phyloP scores from a whole-genome alignment of 2,329 filamentous ascomycete species.

The Fusarium citri region DNA sequence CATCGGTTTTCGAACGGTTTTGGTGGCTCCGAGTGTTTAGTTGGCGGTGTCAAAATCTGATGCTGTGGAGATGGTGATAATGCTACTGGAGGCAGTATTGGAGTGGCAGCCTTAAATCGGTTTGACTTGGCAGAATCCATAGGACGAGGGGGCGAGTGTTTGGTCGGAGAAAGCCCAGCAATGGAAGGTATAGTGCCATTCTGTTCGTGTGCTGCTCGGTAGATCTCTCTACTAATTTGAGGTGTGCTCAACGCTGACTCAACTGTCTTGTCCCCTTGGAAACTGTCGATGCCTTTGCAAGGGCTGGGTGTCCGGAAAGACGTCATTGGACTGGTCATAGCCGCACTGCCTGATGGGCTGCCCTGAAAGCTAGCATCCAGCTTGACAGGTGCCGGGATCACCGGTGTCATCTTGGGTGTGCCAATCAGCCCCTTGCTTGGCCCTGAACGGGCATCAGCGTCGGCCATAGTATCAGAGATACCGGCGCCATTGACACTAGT shows the following conservation, averaged over 20 bases:
- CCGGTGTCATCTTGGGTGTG: constrained; percentile 28
- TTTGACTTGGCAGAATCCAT: constrained; percentile 44
- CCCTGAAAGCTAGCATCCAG: constrained; percentile 33
- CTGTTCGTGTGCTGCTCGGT: constrained; percentile 42
- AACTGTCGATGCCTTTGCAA: constrained; percentile 40
- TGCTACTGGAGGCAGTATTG: constrained; percentile 67
- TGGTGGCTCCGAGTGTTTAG: constrained; percentile 57
- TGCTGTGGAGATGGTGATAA: constrained; percentile 68
- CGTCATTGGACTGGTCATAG: constrained; percentile 33
- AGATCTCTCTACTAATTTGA: constrained; percentile 46
- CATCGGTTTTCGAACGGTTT: constrained; percentile 38
- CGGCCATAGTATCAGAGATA: constrained; percentile 3
- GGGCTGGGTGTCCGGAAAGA: constrained; percentile 42
- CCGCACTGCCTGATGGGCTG: constrained; percentile 15
- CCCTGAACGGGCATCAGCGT: constrained; percentile 4
- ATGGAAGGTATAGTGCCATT: constrained; percentile 56
- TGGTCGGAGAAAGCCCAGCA: constrained; percentile 64
- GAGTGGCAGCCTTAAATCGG: constrained; percentile 52
- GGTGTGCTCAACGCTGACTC: constrained; percentile 46
- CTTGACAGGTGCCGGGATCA: constrained; percentile 43
- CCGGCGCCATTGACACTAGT: constrained; percentile 27
- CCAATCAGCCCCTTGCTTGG: constrained; percentile 16
- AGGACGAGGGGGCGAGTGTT: constrained; percentile 61
- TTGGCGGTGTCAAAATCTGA: constrained; percentile 69
- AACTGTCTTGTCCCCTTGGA: constrained; percentile 41